Evolutionary conservation across 2,329 filamentous ascomycete species (phyloP).

Genomic region (Phialophora expanda): DNA sequence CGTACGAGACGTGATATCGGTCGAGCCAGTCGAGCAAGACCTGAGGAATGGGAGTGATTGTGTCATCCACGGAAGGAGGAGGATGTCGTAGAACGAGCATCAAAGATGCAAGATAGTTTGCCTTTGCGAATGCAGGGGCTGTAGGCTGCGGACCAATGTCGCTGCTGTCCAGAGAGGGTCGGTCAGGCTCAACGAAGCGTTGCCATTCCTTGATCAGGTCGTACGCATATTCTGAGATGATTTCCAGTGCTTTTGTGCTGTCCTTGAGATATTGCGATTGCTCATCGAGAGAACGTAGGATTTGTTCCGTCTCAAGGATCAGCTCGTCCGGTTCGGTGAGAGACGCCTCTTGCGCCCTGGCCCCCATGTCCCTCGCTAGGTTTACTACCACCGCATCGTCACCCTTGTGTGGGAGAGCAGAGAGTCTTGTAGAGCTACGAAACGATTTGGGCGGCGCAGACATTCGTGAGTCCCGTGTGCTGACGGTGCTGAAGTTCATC

Average conservation of each 20-base stretch:
- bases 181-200: conserved; percentile 45
- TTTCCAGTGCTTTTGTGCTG: conserved; percentile 40
- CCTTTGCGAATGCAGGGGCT: conserved; percentile 71
- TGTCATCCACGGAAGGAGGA: conserved; percentile 45
- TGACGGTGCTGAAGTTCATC: conserved; percentile 50
- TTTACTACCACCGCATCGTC: conserved; percentile 69
- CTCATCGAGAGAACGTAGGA: conserved; percentile 69
- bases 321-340: conserved; percentile 73
- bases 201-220: conserved; percentile 38
- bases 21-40: conserved; percentile 84
- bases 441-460: conserved; percentile 21
- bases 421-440: conserved; percentile 29
- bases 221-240: conserved; percentile 28
- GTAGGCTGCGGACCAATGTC: conserved; percentile 70
- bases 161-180: conserved; percentile 48
- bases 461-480: conserved; percentile 49
- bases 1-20: conserved; percentile 73
- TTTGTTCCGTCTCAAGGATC: conserved; percentile 75
- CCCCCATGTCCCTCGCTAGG: conserved; percentile 73
- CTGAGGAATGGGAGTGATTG: conserved; percentile 66
- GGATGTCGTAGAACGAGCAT: conserved; percentile 80
- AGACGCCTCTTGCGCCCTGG: conserved; percentile 60
- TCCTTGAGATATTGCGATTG: conserved; percentile 45
- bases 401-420: conserved; percentile 45
- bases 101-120: conserved; percentile 76